Evolutionary conservation across 495 filamentous ascomycete species (phyloP), one percentile per base, ranked within the genome.

Genomic region (Rusavskia elegans): DNA sequence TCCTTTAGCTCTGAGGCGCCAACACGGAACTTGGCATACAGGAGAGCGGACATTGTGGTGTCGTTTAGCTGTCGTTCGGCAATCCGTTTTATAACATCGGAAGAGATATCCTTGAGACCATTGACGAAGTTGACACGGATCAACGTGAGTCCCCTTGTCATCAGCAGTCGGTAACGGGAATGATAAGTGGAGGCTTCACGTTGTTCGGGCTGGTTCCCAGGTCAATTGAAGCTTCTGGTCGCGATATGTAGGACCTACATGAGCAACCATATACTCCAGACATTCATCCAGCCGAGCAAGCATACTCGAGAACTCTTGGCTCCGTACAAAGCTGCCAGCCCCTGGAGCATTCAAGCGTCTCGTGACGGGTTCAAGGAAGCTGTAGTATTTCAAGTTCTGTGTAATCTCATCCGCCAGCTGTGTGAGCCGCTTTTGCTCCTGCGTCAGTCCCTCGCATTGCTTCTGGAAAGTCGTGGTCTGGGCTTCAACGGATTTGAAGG

Each of bases 391-490:
- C 6, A 95, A 72, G 55, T 94, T 93, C 27, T 82, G 78, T 7
- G 83, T 82, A 44, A 99, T 83, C 29, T 83, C 80, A 55, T 89
- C 81, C 1, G 87, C 85, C 37, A 97, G 71, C 35, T 74, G 73
- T 48, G 82, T 78, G 21, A 95, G 73, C 14, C 83, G 79, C 55
- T 75, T 80, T 63, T 96, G 84, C 46, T 93, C 85, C 3, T 77
- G 68, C 23, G 95, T 64, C 1, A 97, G 68, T 16, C 85, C 85
- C 59, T 95, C 86, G 63, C 90, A 97, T 65, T 90, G 87, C 49
- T 83, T 81, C 63, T 88, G 85, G 63, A 99, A 95, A 35, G 83
- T 80, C 17, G 85, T 85, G 1, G 92, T 96, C 68, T 97, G 90
- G 14, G 77, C 72, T 62, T 95, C 87, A 35, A 99, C 93, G 0